Base-by-base conservation (phyloP, 2,329 filamentous ascomycete species). In the Aspergillus bombycis region DNA sequence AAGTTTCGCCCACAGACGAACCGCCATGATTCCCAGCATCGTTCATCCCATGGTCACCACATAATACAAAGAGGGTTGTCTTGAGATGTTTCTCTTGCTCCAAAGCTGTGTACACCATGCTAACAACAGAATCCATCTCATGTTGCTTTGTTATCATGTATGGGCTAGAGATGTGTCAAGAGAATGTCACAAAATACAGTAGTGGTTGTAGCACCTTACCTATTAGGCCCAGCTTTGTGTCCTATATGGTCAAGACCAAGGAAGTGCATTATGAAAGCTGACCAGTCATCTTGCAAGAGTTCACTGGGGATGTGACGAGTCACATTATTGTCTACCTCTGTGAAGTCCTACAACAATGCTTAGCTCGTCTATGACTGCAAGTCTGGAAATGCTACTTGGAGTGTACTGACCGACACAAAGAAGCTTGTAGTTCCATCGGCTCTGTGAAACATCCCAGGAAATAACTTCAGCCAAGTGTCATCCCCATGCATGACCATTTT, bases 31-130 rank as follows among this genome's bases (percentile, higher is more conserved):
- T 98, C 2, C 95, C 95, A 23, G 92, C 95, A 71, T 98, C 94
- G 70, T 98, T 99, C 95, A 99, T 99, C n/a, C 95, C 95, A 75
- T 99, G 95, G 72, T 99, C 96, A 61, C 95, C 95, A 62, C 90
- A 93, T 8, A 99, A 80, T 3, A 99, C 89, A 53, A 99, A 85
- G 2, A 99, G 81, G 0, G 94, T 93, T 5, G 91, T 91, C 36
- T 86, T 75, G 1, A 97, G 86, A 76, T 97, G 90, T 1, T 85
- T 75, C 61, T 91, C 80, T 4, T 84, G 84, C 72, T 91, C 85
- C 67, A 99, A 91, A 8, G 92, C 90, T 14, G 84, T 81, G 73
- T 92, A 97, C 30, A 99, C 90, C 62, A 87, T 81, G 65, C 84
- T 83, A 45, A 97, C 89, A 66, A 98, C 90, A 1, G 79, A 83